A percentile compares a stretch with the other conserved stretches of the same genome.
Conservation (phyloP, 2,329 filamentous ascomycete species). For the Torrubiella hemipterigena region DNA sequence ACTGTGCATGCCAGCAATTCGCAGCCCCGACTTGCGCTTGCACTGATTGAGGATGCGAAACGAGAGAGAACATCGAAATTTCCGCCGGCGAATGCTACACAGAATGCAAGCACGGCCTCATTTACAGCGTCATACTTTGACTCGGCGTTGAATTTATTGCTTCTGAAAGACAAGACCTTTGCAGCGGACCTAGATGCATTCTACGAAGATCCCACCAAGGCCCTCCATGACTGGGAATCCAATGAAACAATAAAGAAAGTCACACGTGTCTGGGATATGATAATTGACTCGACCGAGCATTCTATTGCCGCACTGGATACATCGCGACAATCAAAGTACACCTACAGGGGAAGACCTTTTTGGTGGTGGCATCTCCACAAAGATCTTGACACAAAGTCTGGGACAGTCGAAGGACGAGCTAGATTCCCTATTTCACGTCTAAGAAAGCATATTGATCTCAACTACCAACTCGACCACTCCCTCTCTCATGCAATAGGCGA, state of each 20-base stretch:
- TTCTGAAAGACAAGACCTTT: conserved; percentile 10
- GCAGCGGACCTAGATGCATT: conserved; percentile 6
- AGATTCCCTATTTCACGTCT: no score
- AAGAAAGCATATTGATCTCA: no score
- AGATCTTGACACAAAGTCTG: conserved; percentile 18
- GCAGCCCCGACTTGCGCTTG: conserved; percentile 17
- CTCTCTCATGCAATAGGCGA: conserved; percentile 22
- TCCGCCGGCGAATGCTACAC: conserved; percentile 12
- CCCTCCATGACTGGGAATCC: no score
- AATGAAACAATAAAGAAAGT: conserved; percentile 9
- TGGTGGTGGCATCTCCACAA: conserved; percentile 28
- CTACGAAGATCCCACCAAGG: conserved; percentile 1
- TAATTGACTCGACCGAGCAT: conserved; percentile 24
- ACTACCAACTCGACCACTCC: conserved; percentile 20
- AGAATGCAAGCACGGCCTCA: conserved; percentile 12
- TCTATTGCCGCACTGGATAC: conserved; percentile 21
- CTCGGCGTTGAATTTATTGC: conserved; percentile 12
- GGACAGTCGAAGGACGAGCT: no score
- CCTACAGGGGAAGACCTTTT: conserved; percentile 21
- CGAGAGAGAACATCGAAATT: conserved; percentile 19
- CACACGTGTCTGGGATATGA: conserved; percentile 18
- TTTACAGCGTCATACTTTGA: conserved; percentile 20
- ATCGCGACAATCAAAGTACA: conserved; percentile 19
- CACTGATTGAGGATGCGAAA: conserved; percentile 18
- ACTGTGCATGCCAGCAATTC: conserved; percentile 1